Percentiles rank a stretch among this genome's conserved stretches.
Evolutionary conservation across 768 basidiomycete genomes (phyloP).

Genomic region (Sarcodon aspratus): DNA sequence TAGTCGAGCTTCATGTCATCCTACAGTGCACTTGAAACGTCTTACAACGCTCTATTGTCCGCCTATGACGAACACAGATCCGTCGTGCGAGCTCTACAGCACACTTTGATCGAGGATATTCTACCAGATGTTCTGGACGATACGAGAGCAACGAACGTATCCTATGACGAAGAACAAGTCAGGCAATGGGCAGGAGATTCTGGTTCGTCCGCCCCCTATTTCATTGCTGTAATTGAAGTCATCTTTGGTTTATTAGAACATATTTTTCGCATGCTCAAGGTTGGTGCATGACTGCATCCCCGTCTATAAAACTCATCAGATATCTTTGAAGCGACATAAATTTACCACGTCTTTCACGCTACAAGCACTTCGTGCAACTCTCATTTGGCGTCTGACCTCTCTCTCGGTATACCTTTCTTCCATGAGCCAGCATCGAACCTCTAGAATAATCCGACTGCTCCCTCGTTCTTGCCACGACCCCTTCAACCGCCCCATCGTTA

Average conservation of each 20-base stretch:
- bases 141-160: background rate
- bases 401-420: background rate
- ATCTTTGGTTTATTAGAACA: background rate
- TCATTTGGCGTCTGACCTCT: background rate
- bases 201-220: background rate
- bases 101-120: background rate
- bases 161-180: background rate
- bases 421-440: background rate
- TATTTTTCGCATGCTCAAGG: background rate
- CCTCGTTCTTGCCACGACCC: slow-evolving; percentile 44
- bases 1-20: background rate
- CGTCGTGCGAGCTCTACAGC: background rate
- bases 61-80: background rate
- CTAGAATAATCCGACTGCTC: slow-evolving; percentile 16
- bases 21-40: background rate
- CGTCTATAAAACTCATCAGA: background rate
- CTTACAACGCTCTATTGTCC: background rate
- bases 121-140: background rate
- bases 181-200: background rate
- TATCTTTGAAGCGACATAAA: background rate
- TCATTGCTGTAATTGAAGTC: no score
- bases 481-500: slow-evolving; percentile 52
- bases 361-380: background rate
- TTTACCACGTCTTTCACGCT: background rate
- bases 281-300: background rate